These are phyloP conservation scores for Murraya paniculata DNA, from an alignment of 345 rosid species.

Conservation along the genomic window DNA sequence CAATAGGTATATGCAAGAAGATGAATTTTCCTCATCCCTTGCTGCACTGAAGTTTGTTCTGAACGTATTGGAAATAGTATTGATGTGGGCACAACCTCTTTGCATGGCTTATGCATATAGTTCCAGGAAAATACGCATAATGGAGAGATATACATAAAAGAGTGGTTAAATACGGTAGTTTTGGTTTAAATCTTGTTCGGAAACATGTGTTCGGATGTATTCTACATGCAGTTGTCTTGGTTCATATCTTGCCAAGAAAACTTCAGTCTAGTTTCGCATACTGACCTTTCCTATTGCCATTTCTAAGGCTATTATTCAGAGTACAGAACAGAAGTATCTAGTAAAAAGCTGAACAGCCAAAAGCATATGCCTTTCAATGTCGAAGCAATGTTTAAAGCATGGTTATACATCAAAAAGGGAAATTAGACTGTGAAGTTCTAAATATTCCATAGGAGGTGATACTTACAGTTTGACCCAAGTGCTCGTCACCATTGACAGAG, in stretches of 20 bases:
- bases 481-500: slow-evolving; percentile 64
- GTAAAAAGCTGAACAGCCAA: background rate
- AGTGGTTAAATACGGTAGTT: background rate
- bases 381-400: background rate
- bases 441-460: background rate
- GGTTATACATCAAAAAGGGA: slow-evolving; percentile 6
- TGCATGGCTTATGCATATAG: background rate
- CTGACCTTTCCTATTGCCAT: background rate
- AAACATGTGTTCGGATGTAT: background rate
- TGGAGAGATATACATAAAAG: background rate
- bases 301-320: background rate
- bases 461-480: slow-evolving; percentile 53
- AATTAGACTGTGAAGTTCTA: slow-evolving; percentile 3
- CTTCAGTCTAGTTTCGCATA: background rate
- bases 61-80: background rate
- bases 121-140: background rate
- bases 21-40: too few species aligned
- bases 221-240: background rate
- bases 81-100: background rate
- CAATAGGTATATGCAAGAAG: background rate
- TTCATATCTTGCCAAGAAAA: background rate
- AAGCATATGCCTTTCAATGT: background rate
- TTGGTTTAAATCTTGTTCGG: background rate
- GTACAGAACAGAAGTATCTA: background rate
- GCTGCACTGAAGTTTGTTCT: background rate